Percentiles rank a stretch among this genome's conserved stretches.
These are phyloP conservation scores for Calonectria crousiana DNA, from an alignment of 2,329 filamentous ascomycete species.

Conservation along the genomic window DNA sequence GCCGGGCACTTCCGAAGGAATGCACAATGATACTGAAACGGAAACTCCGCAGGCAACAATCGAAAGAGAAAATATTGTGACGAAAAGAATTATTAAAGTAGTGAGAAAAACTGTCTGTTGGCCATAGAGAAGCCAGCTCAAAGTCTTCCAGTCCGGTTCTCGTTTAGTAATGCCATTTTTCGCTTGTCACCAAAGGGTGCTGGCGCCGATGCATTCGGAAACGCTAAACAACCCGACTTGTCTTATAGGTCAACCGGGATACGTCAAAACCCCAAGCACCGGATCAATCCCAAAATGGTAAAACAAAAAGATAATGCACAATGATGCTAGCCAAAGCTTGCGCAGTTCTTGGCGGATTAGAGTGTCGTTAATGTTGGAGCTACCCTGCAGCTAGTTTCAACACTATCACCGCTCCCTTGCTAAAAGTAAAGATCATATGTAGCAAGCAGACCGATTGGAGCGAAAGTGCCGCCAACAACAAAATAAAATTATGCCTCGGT, in stretches of 20 bases:
- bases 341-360: background rate
- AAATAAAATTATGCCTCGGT: background rate
- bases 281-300: background rate
- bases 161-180: background rate
- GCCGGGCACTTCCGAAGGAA: background rate
- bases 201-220: background rate
- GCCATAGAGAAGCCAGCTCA: background rate
- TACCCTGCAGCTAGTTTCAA: background rate
- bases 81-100: background rate
- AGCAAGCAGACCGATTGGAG: background rate
- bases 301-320: background rate
- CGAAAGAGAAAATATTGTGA: background rate
- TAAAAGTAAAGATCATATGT: background rate
- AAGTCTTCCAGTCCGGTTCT: background rate
- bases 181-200: background rate
- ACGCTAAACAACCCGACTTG: background rate
- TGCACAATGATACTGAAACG: background rate
- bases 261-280: background rate
- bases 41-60: background rate
- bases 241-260: background rate
- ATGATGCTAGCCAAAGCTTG: background rate
- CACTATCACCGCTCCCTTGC: background rate
- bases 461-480: background rate
- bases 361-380: background rate
- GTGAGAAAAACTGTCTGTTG: background rate